Base-by-base conservation (phyloP, 75 land plant species). In the Pinus albicaulis region DNA sequence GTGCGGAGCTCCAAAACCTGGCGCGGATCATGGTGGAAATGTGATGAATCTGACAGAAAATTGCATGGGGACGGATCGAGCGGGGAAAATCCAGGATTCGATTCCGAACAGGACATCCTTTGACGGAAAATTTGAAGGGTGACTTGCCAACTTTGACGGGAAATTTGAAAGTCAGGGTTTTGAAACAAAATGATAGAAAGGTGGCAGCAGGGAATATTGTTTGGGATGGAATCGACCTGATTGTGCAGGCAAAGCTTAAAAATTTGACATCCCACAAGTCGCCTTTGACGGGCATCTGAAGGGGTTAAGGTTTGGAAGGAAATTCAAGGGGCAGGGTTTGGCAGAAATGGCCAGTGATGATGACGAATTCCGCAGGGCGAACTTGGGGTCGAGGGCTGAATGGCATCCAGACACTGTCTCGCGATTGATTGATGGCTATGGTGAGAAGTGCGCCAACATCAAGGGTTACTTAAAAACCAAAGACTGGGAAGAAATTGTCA, bases 401-500 rank as follows among this genome's bases (percentile, higher is more conserved):
- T 78, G 79, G 79, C 56, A 53, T 31, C 79, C 79, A 5, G 77
- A 73, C 44, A 76, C 79, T 13, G 79, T 78, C 10, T 23, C 15
- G 12, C 36, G 79, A 41, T 56, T 78, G 59, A 53, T 78, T 41
- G 79, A 74, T 11, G 55, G 57, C 16, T 78, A 78, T 36, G 79
- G 78, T 56, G 79, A 72, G 25, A 78, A 78, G 48, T 78, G 58
- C 56, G 79, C 79, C 57, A 55, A 34, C 17, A 76, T 76, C 57
- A 71, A 57, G 58, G 79, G 79, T n/a, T 75, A 70, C 74, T 73
- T 83, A 44, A 80, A 83, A 16, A 83, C 74, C 60, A 76, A 81
- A 61, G 85, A 83, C 55, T 83, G 85, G 85, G 85, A 76, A 65
- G 83, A 83, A 62, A 77, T 83, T 10, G 84, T 82, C 11, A 76